Base-by-base conservation (phyloP, 352 stramenopile genomes). In the Globisporangium rhizosaccharum region DNA sequence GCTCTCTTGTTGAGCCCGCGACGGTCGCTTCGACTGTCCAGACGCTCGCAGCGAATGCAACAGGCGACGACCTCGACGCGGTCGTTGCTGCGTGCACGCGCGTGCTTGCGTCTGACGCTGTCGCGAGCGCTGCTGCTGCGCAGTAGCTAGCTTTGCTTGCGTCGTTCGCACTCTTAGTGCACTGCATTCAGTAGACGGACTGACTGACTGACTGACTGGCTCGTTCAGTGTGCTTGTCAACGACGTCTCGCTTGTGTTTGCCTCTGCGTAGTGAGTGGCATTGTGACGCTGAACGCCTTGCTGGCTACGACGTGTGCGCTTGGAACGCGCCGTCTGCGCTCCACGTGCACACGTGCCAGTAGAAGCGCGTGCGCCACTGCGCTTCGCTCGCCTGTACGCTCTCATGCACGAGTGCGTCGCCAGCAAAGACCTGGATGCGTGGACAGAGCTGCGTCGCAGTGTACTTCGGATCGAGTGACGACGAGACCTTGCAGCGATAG, bases 341-440 rank as follows among this genome's bases (percentile, higher is more conserved):
- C 80, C 80, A 90, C 4, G 25, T 68, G 56, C 80, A 87, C 9
- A 84, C 66, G 28, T 57, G 56, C 77, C 75, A 85, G 54, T 87
- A 86, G 53, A 84, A 83, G 5, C 67, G 56, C 23, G 61, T 55
- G 56, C 63, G 66, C 61, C 65, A 87, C 49, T 56, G 51, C 7
- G 56, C 53, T 26, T 68, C 57, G 3, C 39, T 47, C 0, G 39
- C 52, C 6, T 73, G 56, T 15, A 55, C 62, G 20, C 51, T 59
- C 50, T 86, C 70, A 56, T 72, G 70, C 47, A 82, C 37, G n/a
- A 84, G 65, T 20, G 74, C 76, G 0, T 61, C 51, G 33, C 54
- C 62, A n/a, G 72, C 68, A 59, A 83, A 90, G 8, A 90, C 66
- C 62, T 90, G 74, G 39, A 87, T 54, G 12, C 69, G 70, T 58